These are phyloP conservation scores for Avena atlantica DNA, from an alignment of 176 grass and related monocot genomes.

Conservation along the genomic window DNA sequence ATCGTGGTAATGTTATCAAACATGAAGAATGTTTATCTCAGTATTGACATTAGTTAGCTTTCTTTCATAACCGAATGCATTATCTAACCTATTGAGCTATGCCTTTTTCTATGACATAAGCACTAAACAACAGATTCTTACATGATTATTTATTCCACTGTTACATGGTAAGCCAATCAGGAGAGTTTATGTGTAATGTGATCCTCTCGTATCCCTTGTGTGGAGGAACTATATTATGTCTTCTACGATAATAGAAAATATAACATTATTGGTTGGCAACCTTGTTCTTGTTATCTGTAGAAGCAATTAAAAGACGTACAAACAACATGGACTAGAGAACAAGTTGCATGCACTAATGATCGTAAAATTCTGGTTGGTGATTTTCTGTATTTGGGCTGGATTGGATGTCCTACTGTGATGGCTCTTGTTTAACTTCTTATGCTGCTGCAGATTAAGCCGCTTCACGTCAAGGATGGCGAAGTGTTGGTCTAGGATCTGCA, in stretches of 20 bases:
- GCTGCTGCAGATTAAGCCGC: no score
- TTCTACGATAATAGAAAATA: background rate
- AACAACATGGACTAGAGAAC: background rate
- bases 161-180: background rate
- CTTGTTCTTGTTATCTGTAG: conserved; percentile 19
- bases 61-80: background rate
- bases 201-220: background rate
- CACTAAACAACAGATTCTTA: conserved; percentile 18
- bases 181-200: conserved; percentile 6
- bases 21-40: background rate
- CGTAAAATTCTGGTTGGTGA: no score
- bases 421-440: no score
- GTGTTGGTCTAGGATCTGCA: no score
- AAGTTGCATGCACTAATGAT: background rate
- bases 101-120: background rate
- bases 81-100: conserved; percentile 5
- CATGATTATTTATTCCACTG: conserved; percentile 2
- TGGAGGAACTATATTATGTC: background rate
- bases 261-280: conserved; percentile 11
- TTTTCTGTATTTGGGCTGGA: no score
- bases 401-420: no score
- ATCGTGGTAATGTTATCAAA: background rate
- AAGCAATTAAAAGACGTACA: background rate
- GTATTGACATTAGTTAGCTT: background rate
- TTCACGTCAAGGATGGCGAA: no score